These are phyloP conservation scores for Sporothrix sp. DNA, from an alignment of 2,329 filamentous ascomycete species.

Conservation along the genomic window DNA sequence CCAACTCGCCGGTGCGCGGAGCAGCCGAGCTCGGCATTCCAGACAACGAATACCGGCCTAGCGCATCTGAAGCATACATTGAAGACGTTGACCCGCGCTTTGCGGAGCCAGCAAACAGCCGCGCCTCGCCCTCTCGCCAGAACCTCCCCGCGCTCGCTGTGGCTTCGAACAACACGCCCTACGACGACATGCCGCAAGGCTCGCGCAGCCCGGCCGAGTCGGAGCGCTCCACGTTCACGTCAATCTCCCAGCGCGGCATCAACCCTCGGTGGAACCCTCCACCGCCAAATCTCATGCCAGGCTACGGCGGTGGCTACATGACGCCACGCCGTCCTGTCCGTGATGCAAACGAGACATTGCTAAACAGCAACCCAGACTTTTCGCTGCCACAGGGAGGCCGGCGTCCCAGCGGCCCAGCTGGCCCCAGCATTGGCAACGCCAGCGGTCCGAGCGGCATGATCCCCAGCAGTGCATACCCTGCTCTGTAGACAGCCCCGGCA, in stretches of 20 bases:
- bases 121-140: constrained; percentile 19
- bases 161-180: constrained; percentile 19
- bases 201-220: constrained; percentile 65
- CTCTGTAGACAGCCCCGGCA: constrained; percentile 7
- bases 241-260: constrained; percentile 75
- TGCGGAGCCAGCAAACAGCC: constrained; percentile 36
- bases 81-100: constrained; percentile 92
- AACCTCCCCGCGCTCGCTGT: constrained; percentile 4
- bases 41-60: constrained; percentile 21
- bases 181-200: constrained; percentile 31
- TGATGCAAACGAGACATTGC: constrained; percentile 59
- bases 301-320: constrained; percentile 25
- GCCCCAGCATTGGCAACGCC: constrained; percentile 18
- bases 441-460: constrained; percentile 35
- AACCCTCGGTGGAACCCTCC: constrained; percentile 77
- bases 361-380: constrained; percentile 81
- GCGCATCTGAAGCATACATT: constrained; percentile 50
- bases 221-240: constrained; percentile 79
- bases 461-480: constrained; percentile 44
- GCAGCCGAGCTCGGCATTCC: constrained; percentile 20
- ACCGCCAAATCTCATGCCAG: constrained; percentile 32
- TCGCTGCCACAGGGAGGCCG: constrained; percentile 45
- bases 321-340: constrained; percentile 35
- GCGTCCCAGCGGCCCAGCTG: constrained; percentile 12
- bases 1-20: constrained; percentile 10